Base-by-base conservation (phyloP, 1,284 basidiomycete species). In the Tetrapyrgos nigripes region DNA sequence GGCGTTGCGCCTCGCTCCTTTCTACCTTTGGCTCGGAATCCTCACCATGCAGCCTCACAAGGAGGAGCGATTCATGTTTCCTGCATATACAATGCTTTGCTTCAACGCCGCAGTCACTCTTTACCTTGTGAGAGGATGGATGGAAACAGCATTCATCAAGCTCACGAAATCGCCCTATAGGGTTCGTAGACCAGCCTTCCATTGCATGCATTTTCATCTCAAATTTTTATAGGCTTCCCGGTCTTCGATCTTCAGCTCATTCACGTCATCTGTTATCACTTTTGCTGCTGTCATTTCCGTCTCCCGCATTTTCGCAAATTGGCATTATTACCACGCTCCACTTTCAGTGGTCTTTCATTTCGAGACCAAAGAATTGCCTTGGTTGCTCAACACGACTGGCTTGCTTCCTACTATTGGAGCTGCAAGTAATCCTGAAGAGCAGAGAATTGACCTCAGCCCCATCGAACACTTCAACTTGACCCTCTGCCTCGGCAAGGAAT, bases 41-140 rank as follows among this genome's bases (percentile, higher is more conserved):
- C 78, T 99, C 62, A 88, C 86, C 8, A 62, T 81, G 1, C 97
- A 99, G 76, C 77, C 91, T 4, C 97, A 99, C 78, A 99, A 99
- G 78, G 97, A 99, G 75, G 97, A 99, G 73, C 83, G 97, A 24
- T 99, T 99, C 79, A 92, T 99, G 89, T 99, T 90, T 75, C 97
- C 97, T 1, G 90, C 88, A 1, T 99, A 98, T 75, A 91, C 95
- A 0, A 77, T 98, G 46, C 77, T 99, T 53, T 94, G 93, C 72
- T 93, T 99, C 77, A 98, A 98, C 73, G 97, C 95, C 1, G 94
- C 94, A 3, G 89, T 96, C 26, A 81, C 88, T 31, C 66, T 97
- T 26, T 96, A 92, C 76, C 81, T 98, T 31, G 67, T 92, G 14
- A 84, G 93, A 62, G 94, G 94, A 17, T 96, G 92, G 93, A 72